A percentile compares a stretch with the other conserved stretches of the same genome.
phyloP scores from a whole-genome alignment of 2,329 filamentous ascomycete species.

The Pseudogymnoascus sp. region DNA sequence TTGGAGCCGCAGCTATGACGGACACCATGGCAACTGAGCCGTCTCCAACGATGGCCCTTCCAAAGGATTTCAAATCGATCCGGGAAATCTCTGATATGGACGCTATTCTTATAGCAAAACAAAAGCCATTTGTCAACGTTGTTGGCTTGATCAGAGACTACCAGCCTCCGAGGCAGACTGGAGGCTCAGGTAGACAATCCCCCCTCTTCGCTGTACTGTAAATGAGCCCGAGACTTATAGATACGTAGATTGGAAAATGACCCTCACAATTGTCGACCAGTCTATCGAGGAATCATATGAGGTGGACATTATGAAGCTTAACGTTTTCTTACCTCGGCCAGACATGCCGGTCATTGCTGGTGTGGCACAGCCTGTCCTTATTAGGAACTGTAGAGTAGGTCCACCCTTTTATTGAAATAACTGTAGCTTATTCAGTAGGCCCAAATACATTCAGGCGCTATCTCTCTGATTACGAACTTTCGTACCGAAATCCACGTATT shows the following conservation, averaged over 20 bases:
- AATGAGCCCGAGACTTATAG: not conserved
- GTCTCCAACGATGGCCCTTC: not conserved
- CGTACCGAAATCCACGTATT: constrained; percentile 42
- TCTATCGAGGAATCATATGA: constrained; percentile 40
- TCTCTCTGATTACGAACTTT: constrained; percentile 40
- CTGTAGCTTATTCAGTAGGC: constrained; percentile 28
- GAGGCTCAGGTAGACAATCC: constrained; percentile 40
- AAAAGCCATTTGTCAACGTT: constrained; percentile 43
- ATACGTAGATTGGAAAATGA: constrained; percentile 50
- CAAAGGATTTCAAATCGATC: constrained; percentile 37
- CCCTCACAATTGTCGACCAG: constrained; percentile 53
- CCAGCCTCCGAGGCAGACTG: constrained; percentile 44
- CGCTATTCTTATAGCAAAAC: constrained; percentile 28
- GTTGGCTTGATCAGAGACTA: constrained; percentile 66
- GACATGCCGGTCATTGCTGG: constrained; percentile 41
- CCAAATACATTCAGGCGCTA: constrained; percentile 30
- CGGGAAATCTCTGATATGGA: constrained; percentile 37
- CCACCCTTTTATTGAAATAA: constrained; percentile 15
- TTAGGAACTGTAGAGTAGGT: constrained; percentile 50
- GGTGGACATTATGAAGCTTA: constrained; percentile 39
- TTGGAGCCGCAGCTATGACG: not conserved
- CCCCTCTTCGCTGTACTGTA: not conserved
- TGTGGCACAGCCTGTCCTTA: constrained; percentile 56
- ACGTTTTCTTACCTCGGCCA: constrained; percentile 51
- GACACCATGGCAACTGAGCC: not conserved